These are phyloP conservation scores for Babesia gibsoni DNA, from an alignment of 169 alveolate species.

Conservation along the genomic window DNA sequence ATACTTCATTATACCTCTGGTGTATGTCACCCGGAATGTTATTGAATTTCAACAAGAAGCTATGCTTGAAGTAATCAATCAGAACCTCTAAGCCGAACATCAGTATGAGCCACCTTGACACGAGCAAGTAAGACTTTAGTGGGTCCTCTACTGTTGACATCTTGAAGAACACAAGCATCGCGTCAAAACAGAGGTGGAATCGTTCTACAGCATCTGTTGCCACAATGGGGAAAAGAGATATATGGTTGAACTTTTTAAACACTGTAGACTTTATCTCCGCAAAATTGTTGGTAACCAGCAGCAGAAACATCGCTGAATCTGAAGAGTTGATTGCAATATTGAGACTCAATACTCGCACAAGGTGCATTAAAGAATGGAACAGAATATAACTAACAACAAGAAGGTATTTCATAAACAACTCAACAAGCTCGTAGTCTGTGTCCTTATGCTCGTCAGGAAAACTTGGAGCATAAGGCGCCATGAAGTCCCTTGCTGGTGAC, in stretches of 20 bases:
- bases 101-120: constrained; percentile 70
- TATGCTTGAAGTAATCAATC: constrained; percentile 83
- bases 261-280: constrained; percentile 88
- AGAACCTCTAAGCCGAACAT: constrained; percentile 77
- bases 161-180: constrained; percentile 79
- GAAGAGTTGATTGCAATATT: constrained; percentile 89
- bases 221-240: constrained; percentile 77
- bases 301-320: constrained; percentile 86
- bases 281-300: constrained; percentile 85
- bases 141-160: constrained; percentile 69
- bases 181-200: constrained; percentile 82
- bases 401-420: constrained; percentile 37
- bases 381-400: constrained; percentile 69
- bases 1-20: constrained; percentile 60
- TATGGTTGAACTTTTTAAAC: constrained; percentile 79
- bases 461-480: no score
- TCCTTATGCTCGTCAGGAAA: no score
- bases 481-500: no score
- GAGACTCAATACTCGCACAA: constrained; percentile 80
- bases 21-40: constrained; percentile 69
- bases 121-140: constrained; percentile 62
- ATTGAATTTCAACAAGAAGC: constrained; percentile 81
- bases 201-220: constrained; percentile 87
- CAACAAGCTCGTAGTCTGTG: constrained; percentile 43
- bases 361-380: constrained; percentile 81